A percentile compares a stretch with the other conserved stretches of the same genome.
phyloP scores from a whole-genome alignment of 805 yeast species.

The Barnettozyma californica region DNA sequence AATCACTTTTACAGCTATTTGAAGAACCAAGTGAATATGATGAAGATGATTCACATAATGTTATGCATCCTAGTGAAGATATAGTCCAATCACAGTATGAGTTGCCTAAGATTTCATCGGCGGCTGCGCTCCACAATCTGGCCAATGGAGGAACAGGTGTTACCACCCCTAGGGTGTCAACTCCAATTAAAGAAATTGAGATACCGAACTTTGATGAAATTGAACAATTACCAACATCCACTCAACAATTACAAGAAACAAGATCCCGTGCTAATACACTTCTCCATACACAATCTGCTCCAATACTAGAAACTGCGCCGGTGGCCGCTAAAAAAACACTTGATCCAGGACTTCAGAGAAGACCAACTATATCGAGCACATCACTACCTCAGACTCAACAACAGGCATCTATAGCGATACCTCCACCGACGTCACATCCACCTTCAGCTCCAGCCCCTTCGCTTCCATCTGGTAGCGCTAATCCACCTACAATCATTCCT shows the following conservation, averaged over 20 bases:
- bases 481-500: conserved; percentile 10
- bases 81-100: conserved; percentile 10
- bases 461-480: background rate
- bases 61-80: background rate
- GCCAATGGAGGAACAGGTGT: conserved; percentile 10
- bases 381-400: background rate
- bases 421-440: conserved; percentile 3
- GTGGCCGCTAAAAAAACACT: conserved; percentile 13
- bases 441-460: conserved; percentile 1
- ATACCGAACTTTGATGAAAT: conserved; percentile 61
- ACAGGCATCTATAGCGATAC: conserved; percentile 2
- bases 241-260: conserved; percentile 6
- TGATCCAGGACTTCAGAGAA: conserved; percentile 19
- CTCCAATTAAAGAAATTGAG: conserved; percentile 59
- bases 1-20: conserved; percentile 64
- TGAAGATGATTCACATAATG: conserved; percentile 15
- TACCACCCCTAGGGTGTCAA: conserved; percentile 33
- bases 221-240: conserved; percentile 24
- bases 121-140: conserved; percentile 16
- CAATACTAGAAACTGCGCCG: conserved; percentile 13
- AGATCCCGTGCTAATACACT: conserved; percentile 29
- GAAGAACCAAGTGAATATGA: conserved; percentile 42
- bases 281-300: conserved; percentile 18
- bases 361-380: conserved; percentile 17
- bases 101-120: conserved; percentile 19